These are phyloP conservation scores for Phyllosticta capitalensis DNA, from an alignment of 2,329 filamentous ascomycete genomes.

Conservation along the genomic window DNA sequence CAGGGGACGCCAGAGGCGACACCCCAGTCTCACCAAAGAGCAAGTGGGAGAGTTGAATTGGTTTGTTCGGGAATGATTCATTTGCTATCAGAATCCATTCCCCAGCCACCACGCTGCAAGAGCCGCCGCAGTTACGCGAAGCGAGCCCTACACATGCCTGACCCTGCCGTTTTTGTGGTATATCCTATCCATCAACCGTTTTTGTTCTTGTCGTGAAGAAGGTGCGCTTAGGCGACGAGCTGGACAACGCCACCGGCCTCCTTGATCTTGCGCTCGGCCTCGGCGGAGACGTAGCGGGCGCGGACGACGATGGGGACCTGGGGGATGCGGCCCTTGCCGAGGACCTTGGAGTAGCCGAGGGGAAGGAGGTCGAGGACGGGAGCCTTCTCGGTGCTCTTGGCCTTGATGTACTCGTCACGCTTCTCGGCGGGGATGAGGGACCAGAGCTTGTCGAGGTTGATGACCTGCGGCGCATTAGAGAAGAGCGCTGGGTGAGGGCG, in stretches of 20 bases:
- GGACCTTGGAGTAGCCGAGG: slow-evolving; percentile 96
- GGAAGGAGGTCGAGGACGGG: slow-evolving; percentile 96
- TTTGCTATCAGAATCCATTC: slow-evolving; percentile 25
- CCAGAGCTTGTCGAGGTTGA: slow-evolving; percentile 99
- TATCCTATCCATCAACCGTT: slow-evolving; percentile 7
- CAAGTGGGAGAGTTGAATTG: slow-evolving; percentile 13
- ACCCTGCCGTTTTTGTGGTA: slow-evolving; percentile 11
- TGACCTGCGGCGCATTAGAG: slow-evolving; percentile 32
- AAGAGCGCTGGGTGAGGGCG: not conserved
- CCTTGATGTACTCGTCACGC: slow-evolving; percentile 79
- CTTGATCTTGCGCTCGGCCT: slow-evolving; percentile 98
- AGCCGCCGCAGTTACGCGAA: slow-evolving; percentile 12
- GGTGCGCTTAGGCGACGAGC: slow-evolving; percentile 65
- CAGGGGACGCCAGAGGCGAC: not conserved
- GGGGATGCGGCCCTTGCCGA: slow-evolving; percentile 95
- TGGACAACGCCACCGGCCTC: slow-evolving; percentile 93
- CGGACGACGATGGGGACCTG: slow-evolving; percentile 89
- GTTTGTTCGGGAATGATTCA: slow-evolving; percentile 44
- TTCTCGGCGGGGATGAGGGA: slow-evolving; percentile 86
- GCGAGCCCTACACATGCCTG: not conserved
- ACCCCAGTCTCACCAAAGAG: not conserved
- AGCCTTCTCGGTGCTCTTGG: slow-evolving; percentile 79
- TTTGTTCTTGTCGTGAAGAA: slow-evolving; percentile 8
- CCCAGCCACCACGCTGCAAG: slow-evolving; percentile 45
- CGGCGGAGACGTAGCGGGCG: slow-evolving; percentile 88